A percentile compares a stretch with the other conserved stretches of the same genome.
Evolutionary conservation across 2,329 filamentous ascomycete species (phyloP).

Genomic region (Cucurbitaria berberidis): DNA sequence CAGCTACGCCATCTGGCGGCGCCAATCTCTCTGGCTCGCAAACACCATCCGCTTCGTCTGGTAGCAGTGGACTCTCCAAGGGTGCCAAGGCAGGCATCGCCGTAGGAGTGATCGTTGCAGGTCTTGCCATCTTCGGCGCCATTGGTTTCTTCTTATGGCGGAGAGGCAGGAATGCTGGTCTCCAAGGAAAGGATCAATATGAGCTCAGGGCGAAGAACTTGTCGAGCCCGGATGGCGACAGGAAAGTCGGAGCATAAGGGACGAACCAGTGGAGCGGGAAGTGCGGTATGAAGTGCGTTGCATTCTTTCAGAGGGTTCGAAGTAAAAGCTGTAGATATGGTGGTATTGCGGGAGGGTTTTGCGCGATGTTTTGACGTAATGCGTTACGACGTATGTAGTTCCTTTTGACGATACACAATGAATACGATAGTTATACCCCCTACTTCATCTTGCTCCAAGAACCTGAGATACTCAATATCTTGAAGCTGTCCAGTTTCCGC

Average conservation of each 20-base stretch:
- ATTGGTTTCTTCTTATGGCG: conserved; percentile 31
- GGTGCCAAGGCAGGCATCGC: conserved; percentile 55
- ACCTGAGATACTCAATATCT: too few relatives aligned
- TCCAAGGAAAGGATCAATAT: conserved; percentile 32
- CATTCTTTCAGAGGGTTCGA: too few relatives aligned
- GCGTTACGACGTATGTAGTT: not conserved
- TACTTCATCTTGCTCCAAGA: too few relatives aligned
- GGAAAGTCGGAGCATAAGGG: not conserved
- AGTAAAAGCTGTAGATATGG: not conserved
- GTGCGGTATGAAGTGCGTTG: too few relatives aligned
- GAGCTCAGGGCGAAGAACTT: conserved; percentile 32
- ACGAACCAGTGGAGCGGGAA: too few relatives aligned
- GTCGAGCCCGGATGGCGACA: conserved; percentile 8
- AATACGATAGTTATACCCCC: too few relatives aligned
- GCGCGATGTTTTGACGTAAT: not conserved
- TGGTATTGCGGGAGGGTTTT: not conserved
- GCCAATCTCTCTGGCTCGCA: conserved; percentile 29
- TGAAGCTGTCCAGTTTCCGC: too few relatives aligned
- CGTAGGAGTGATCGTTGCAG: conserved; percentile 39
- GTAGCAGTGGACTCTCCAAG: conserved; percentile 40
- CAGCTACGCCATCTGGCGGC: too few relatives aligned
- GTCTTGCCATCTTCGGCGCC: conserved; percentile 23
- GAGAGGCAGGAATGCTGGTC: conserved; percentile 23
- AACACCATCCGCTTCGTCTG: conserved; percentile 15
- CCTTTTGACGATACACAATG: not conserved